A percentile compares a stretch with the other conserved stretches of the same genome.
Evolutionary conservation across 768 basidiomycete species (phyloP).

Genomic region (Lactifluus rugatus): DNA sequence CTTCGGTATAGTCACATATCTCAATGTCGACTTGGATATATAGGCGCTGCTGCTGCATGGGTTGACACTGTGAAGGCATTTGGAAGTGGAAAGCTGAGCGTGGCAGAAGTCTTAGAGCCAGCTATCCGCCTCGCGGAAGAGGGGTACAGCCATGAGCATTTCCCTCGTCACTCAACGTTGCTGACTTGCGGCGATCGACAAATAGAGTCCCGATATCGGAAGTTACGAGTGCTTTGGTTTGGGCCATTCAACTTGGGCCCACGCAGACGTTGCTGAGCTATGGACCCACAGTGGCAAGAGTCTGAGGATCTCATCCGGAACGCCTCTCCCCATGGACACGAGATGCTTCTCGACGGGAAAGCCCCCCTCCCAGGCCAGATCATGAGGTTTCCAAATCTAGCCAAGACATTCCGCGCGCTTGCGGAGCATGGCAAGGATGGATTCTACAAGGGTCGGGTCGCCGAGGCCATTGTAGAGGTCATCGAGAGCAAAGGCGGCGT

Average conservation of each 20-base stretch:
- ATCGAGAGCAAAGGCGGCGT: constrained; percentile 81
- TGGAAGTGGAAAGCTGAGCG: constrained; percentile 60
- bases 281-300: constrained; percentile 37
- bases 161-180: neutral
- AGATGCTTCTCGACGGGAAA: constrained; percentile 79
- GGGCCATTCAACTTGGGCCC: constrained; percentile 19
- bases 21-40: constrained; percentile 20
- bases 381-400: constrained; percentile 72
- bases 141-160: constrained; percentile 40
- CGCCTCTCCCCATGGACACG: constrained; percentile 76
- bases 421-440: constrained; percentile 80
- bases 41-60: constrained; percentile 94
- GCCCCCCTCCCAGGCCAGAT: constrained; percentile 83
- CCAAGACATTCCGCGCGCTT: constrained; percentile 71
- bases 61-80: constrained; percentile 77
- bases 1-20: neutral
- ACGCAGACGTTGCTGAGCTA: constrained; percentile 2
- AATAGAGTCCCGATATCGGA: constrained; percentile 80
- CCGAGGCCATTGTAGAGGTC: constrained; percentile 81
- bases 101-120: constrained; percentile 72
- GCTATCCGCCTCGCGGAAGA: constrained; percentile 89
- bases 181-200: neutral
- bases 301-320: constrained; percentile 65
- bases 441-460: constrained; percentile 88
- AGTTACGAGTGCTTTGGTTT: constrained; percentile 51